Conservation (phyloP, 148 eudicot species). For the Cornus suecica region DNA sequence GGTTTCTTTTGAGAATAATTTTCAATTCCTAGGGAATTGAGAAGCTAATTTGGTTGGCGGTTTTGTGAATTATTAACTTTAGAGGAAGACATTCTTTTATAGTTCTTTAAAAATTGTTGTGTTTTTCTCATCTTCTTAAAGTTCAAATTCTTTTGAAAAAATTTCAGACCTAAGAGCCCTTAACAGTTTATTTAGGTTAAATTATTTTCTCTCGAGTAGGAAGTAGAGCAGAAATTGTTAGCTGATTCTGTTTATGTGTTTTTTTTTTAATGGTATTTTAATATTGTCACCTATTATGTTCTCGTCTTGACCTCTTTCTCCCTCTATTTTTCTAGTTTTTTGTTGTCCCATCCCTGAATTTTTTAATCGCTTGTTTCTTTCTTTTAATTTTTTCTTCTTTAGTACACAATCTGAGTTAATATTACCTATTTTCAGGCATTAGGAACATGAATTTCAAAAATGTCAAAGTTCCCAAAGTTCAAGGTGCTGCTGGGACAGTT, state of each 20-base stretch:
- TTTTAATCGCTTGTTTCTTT: not conserved
- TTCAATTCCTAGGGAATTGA: too few relatives aligned
- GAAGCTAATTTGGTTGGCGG: too few relatives aligned
- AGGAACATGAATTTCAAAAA: conserved; percentile 68
- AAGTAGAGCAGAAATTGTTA: not conserved
- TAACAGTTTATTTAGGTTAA: not conserved
- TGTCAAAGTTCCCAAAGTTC: conserved; percentile 88
- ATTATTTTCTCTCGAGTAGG: not conserved
- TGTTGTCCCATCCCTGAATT: not conserved
- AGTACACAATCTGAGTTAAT: not conserved
- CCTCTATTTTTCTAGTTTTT: not conserved
- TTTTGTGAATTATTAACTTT: not conserved
- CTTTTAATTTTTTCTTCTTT: not conserved
- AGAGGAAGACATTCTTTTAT: not conserved
- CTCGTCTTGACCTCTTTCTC: not conserved
- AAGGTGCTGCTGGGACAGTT: conserved; percentile 71
- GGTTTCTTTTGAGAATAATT: too few relatives aligned
- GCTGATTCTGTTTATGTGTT: not conserved
- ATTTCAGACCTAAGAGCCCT: not conserved
- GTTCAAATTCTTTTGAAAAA: not conserved
- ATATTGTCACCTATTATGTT: not conserved
- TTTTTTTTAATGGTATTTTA: not conserved
- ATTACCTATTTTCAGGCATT: conserved; percentile 13
- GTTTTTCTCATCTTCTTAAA: not conserved
- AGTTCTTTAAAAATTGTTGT: not conserved